Evolutionary conservation across 225 moss, liverwort and hornwort genomes (phyloP).

Genomic region (Sphagnum contortum): DNA sequence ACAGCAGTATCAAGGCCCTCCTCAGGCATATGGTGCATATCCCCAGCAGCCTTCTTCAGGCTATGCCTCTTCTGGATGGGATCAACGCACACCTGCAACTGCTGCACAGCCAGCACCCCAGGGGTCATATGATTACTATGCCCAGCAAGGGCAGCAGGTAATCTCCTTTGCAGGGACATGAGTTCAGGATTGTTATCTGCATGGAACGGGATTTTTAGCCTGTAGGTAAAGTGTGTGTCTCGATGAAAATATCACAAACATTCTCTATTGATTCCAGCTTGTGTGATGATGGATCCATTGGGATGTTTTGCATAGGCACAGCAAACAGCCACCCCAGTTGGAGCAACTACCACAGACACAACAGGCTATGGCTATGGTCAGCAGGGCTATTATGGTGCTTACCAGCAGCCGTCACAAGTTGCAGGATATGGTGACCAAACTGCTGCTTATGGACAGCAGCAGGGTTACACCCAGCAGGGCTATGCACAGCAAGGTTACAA

Average conservation of each 20-base stretch:
- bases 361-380: conserved; percentile 83
- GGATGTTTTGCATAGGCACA: conserved; percentile 16
- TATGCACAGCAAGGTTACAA: conserved; percentile 81
- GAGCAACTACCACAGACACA: conserved; percentile 54
- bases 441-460: conserved; percentile 22
- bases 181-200: too few species aligned
- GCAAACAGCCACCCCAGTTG: conserved; percentile 51
- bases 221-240: too few species aligned
- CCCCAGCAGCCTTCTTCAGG: conserved; percentile 79
- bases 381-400: conserved; percentile 84
- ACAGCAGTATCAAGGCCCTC: conserved; percentile 80
- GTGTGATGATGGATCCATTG: too few species aligned
- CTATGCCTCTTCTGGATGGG: conserved; percentile 75
- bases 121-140: conserved; percentile 77
- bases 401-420: conserved; percentile 66
- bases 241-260: too few species aligned
- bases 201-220: too few species aligned
- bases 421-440: conserved; percentile 75
- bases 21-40: conserved; percentile 75
- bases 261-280: too few species aligned
- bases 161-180: too few species aligned
- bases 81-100: conserved; percentile 85
- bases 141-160: conserved; percentile 89
- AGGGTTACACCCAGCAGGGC: conserved; percentile 43
- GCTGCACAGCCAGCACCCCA: conserved; percentile 84